Percentiles rank a stretch among this genome's conserved stretches.
phyloP scores from a whole-genome alignment of 352 stramenopile genomes.

The Phytophthora palmivora region DNA sequence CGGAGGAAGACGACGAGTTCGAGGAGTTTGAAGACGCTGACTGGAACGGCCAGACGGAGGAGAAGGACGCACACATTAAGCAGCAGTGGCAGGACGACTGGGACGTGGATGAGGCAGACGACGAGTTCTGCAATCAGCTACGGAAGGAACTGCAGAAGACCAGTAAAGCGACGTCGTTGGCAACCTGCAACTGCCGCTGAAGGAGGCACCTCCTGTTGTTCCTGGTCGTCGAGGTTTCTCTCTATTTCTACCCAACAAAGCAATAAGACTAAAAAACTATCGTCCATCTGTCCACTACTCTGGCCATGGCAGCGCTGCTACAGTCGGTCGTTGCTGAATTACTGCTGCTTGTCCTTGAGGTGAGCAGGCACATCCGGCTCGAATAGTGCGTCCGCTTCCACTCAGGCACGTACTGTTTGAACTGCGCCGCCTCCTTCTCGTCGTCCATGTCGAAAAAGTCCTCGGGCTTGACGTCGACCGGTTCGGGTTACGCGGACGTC shows the following conservation, averaged over 20 bases:
- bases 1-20: constrained; percentile 91
- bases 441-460: constrained; percentile 67
- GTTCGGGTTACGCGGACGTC: constrained; percentile 31
- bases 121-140: constrained; percentile 94
- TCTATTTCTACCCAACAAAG: constrained; percentile 37
- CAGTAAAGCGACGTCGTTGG: constrained; percentile 51
- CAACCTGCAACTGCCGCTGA: neutral
- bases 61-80: constrained; percentile 86
- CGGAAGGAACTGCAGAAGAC: constrained; percentile 90
- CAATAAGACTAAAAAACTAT: constrained; percentile 18
- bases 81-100: constrained; percentile 95
- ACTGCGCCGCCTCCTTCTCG: constrained; percentile 67
- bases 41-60: constrained; percentile 77
- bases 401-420: constrained; percentile 85
- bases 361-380: constrained; percentile 68
- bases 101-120: constrained; percentile 92
- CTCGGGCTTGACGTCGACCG: constrained; percentile 48
- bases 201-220: no score
- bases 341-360: constrained; percentile 57
- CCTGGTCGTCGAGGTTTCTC: constrained; percentile 23
- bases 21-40: constrained; percentile 89
- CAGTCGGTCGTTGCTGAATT: constrained; percentile 4
- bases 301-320: constrained; percentile 1
- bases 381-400: constrained; percentile 87
- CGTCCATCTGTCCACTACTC: constrained; percentile 11